Conservation (phyloP, 805 yeast species). For the Scheffersomyces coipomensis region DNA sequence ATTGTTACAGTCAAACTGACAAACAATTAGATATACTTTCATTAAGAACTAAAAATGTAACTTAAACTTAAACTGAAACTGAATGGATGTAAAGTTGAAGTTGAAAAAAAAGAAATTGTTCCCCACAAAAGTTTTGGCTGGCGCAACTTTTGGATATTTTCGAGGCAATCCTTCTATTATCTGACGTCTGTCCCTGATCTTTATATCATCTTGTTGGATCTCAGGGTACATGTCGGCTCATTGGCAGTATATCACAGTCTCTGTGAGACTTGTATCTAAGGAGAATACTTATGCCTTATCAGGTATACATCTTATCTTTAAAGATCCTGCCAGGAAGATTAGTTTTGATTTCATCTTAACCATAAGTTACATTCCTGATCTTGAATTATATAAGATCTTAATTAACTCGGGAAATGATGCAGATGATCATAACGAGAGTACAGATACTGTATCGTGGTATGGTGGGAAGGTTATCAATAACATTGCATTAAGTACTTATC, state of each 20-base stretch:
- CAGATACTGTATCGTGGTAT: conserved; percentile 9
- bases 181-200: too few species aligned
- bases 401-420: conserved; percentile 1
- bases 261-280: conserved; percentile 14
- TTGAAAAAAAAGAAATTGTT: too few species aligned
- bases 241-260: conserved; percentile 17
- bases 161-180: too few species aligned
- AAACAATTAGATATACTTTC: too few species aligned
- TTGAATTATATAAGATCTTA: conserved; percentile 1
- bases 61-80: too few species aligned
- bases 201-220: too few species aligned
- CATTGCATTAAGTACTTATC: not conserved
- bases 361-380: conserved; percentile 7
- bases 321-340: conserved; percentile 1
- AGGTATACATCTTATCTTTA: conserved; percentile 15
- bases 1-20: too few species aligned
- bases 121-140: too few species aligned
- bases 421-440: not conserved
- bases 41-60: too few species aligned
- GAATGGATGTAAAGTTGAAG: too few species aligned
- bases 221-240: not conserved
- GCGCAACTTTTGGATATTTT: too few species aligned
- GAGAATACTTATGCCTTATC: conserved; percentile 14
- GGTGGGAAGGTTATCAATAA: not conserved
- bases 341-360: conserved; percentile 9